Base-by-base conservation (phyloP, 805 yeast species). In the Sungouiella blattae region DNA sequence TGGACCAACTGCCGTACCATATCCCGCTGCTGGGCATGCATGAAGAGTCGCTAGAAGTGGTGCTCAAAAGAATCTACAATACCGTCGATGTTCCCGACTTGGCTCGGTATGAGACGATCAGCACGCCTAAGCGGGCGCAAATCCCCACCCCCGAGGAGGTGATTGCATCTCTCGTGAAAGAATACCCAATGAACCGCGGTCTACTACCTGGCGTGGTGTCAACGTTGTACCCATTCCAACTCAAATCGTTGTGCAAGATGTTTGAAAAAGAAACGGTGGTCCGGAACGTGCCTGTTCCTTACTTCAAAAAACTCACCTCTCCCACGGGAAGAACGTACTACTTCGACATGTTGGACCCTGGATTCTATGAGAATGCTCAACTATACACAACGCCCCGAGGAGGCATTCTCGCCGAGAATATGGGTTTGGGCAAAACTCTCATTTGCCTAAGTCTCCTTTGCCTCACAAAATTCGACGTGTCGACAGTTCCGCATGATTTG, bases 391-490 rank as follows among this genome's bases (percentile, higher is more conserved):
- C 77, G 2, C 78, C 84, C 0, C 59, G 73, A 44, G 84, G 84
- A 13, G 85, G 84, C 0, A 75, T 78, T 4, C 52, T 78, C 11
- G 83, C 83, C 1, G 85, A 78, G 39, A 78, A 77, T 66, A 78
- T 78, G 84, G 85, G 85, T 1, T 58, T 78, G 26, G 85, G 85
- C 0, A 78, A 78, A 49, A 78, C 85, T 0, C 66, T 77, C 32
- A 78, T 78, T 4, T 77, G 82, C 45, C 55, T 79, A 18, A 75
- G 80, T 3, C 57, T 78, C 32, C 67, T 82, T 0, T 73, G 82
- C 43, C 47, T 72, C 6, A 71, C 87, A 0, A 77, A 72, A 43
- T 58, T 54, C 46, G 83, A 81, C 32, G 49, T 70, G 2, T 67
- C 83, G 1, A 35, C 55, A 24, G 60, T 67, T 2, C 82, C 83